Percentiles rank a stretch among this genome's conserved stretches.
These are phyloP conservation scores for Leishmania tropica DNA, from an alignment of 208 protist species.

Conservation along the genomic window DNA sequence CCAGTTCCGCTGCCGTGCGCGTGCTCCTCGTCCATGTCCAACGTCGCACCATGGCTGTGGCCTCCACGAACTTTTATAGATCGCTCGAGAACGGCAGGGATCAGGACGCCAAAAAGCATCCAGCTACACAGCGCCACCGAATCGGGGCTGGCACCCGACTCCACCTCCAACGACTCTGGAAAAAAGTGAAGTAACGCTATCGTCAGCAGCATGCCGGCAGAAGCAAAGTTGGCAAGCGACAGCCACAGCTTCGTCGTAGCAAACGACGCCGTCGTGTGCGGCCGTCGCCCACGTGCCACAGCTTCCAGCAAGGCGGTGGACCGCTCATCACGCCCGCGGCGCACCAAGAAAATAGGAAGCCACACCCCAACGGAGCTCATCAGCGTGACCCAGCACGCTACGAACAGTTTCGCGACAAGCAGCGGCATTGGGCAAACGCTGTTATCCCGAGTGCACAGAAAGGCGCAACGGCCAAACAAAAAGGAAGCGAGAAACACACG, in stretches of 20 bases:
- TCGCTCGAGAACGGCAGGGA: conserved; percentile 60
- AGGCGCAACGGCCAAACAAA: neutral
- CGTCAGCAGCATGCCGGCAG: conserved; percentile 68
- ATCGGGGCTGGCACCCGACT: neutral
- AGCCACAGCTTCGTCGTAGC: conserved; percentile 25
- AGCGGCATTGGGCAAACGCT: conserved; percentile 13
- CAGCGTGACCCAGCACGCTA: conserved; percentile 41
- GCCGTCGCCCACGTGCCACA: conserved; percentile 6
- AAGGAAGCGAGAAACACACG: neutral
- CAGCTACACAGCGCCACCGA: conserved; percentile 29
- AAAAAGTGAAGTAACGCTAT: conserved; percentile 69
- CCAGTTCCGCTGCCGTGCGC: conserved; percentile 7
- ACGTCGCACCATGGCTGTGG: conserved; percentile 30
- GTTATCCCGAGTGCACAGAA: neutral
- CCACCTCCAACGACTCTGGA: conserved; percentile 34
- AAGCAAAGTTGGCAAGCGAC: conserved; percentile 67
- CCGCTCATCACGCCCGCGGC: conserved; percentile 14
- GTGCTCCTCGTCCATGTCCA: conserved; percentile 7
- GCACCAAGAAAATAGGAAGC: conserved; percentile 42
- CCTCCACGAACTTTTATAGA: conserved; percentile 17
- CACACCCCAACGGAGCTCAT: conserved; percentile 58
- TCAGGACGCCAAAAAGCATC: conserved; percentile 58
- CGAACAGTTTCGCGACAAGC: conserved; percentile 30
- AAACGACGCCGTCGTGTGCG: neutral
- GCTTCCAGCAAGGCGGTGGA: neutral